Base-by-base conservation (phyloP, 2,329 filamentous ascomycete species). In the Tolypocladium album region DNA sequence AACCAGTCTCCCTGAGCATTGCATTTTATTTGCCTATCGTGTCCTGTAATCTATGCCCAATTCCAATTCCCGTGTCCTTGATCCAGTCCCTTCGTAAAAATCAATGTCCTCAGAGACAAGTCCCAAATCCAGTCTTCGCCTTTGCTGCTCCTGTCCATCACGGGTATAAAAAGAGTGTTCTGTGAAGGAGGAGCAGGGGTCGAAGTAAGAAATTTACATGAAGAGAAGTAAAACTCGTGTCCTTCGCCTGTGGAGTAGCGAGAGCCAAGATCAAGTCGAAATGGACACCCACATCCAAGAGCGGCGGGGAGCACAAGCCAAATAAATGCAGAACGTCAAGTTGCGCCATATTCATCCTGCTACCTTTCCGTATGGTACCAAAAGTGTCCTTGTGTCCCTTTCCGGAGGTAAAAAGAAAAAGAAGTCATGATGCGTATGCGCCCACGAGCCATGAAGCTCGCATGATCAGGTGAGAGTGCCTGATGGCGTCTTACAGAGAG, bases 361-460 rank as follows among this genome's bases (percentile, higher is more conserved):
- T 15, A 55, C 36, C 31, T 22, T 36, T 31, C 50, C 50, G 7
- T 36, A 52, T n/a, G 47, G 31, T 36, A 12, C 31, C 50, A n/a
- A 36, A 38, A 55, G 11, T 34, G 20, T 22, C 50, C 31, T 20
- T 53, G 20, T 22, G 31, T 36, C 50, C 31, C 22, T 36, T 20
- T 24, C 31, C 42, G 57, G n/a, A 50, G 39, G 55, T 22, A 31
- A 63, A 27, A 38, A 53, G 57, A 22, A 59, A 50, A 59, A 20
- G 56, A 24, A 56, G 53, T 43, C 6, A 55, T 31, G 31, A 50
- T 47, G 55, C 58, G 68, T 69, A 69, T 72, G 59, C 68, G 70
- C 70, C 70, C 71, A 63, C 67, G 67, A 72, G 67, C 75, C 70
- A 62, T 67, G 63, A 72, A 70, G 58, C 52, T 55, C 57, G 38